Evolutionary conservation across 306 rosid genomes (phyloP).

Genomic region (Castanea sativa): DNA sequence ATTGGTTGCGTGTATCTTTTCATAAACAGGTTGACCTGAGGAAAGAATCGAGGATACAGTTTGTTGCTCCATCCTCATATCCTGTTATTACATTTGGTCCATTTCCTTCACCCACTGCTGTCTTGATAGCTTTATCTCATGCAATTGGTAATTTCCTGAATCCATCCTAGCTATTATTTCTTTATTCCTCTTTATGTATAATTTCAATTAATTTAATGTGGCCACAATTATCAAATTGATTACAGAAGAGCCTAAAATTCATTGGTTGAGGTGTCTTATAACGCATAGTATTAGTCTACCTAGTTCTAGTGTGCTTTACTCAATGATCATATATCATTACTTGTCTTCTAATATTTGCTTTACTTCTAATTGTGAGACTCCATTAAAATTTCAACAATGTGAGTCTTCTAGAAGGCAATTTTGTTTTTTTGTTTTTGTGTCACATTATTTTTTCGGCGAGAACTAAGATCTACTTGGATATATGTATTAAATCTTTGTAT

Average conservation of each 20-base stretch:
- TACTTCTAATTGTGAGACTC: too few relatives aligned
- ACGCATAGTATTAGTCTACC: too few relatives aligned
- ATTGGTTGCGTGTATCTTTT: slow-evolving; percentile 21
- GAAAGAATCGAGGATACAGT: slow-evolving; percentile 61
- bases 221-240: background rate
- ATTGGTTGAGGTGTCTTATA: background rate
- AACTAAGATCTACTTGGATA: too few relatives aligned
- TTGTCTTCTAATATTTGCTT: background rate
- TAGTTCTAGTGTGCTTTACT: background rate
- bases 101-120: slow-evolving; percentile 71
- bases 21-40: slow-evolving; percentile 77
- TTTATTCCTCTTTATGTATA: background rate
- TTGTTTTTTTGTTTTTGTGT: too few relatives aligned
- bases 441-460: too few relatives aligned
- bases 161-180: background rate
- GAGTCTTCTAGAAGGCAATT: too few relatives aligned
- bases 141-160: slow-evolving; percentile 68
- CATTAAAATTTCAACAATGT: too few relatives aligned
- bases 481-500: background rate
- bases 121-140: slow-evolving; percentile 68
- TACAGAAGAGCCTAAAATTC: background rate
- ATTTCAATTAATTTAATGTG: background rate
- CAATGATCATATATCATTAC: background rate
- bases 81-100: slow-evolving; percentile 91
- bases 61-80: slow-evolving; percentile 67